Evolutionary conservation across 352 stramenopile genomes (phyloP).

Genomic region (Globisporangium mamillatum): DNA sequence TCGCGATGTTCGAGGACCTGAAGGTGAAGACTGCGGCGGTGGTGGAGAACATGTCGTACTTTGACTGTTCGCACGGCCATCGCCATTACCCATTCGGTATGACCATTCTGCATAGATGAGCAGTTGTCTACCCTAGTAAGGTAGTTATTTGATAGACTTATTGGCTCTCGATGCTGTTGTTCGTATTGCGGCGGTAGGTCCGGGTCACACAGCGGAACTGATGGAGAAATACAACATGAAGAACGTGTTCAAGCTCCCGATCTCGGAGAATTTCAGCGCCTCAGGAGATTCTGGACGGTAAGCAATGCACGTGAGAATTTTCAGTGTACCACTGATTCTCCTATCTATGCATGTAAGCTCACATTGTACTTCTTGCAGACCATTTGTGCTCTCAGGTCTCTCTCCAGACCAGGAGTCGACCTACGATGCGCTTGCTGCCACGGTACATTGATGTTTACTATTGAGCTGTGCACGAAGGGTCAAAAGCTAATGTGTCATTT

Average conservation of each 20-base stretch:
- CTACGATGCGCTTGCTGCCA: conserved; percentile 68
- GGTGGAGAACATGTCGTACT: conserved; percentile 99
- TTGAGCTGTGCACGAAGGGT: not conserved
- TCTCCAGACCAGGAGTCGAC: conserved; percentile 61
- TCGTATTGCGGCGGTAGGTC: conserved; percentile 26
- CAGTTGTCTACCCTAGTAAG: not conserved
- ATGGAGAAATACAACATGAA: conserved; percentile 79
- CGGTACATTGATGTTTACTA: conserved; percentile 23
- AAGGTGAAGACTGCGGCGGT: conserved; percentile 96
- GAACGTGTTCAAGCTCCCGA: conserved; percentile 84
- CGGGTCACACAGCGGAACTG: conserved; percentile 72
- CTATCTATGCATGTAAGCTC: not conserved
- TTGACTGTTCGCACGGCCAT: conserved; percentile 85
- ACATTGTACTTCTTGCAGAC: conserved; percentile 31
- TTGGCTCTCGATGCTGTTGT: not conserved
- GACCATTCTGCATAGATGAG: conserved; percentile 1
- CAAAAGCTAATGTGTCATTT: not conserved
- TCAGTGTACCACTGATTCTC: too few species aligned
- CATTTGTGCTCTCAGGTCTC: conserved; percentile 72
- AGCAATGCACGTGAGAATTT: not conserved
- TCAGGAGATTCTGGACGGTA: conserved; percentile 77
- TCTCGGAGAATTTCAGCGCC: conserved; percentile 68
- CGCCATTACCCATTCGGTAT: conserved; percentile 86
- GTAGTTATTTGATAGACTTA: not conserved
- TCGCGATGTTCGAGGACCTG: conserved; percentile 98